Evolutionary conservation across 257 asterid genomes (phyloP), one percentile per base, ranked within the genome.

Genomic region (Verbena officinalis): DNA sequence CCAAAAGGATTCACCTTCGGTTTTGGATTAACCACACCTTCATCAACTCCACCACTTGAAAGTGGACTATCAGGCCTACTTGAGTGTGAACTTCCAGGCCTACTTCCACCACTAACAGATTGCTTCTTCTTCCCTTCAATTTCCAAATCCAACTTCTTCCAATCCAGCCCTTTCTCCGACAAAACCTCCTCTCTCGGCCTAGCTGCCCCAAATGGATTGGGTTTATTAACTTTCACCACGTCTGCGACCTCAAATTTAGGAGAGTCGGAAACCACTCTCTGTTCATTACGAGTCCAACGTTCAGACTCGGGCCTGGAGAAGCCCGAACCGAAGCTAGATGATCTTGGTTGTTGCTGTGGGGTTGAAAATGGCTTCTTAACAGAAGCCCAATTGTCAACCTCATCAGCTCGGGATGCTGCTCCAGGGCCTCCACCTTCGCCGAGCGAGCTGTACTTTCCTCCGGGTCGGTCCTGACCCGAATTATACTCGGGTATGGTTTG

Each of bases 131-230:
- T 84, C 20, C 50, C 85, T 49, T 83, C 98, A 59, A 79, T 81
- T 22, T 85, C 95, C 64, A 40, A 70, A 74, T 90, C 99, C 78
- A 88, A 7, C 72, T 88, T 90, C 75, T 86, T 94, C 96, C 96
- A 90, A 70, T 94, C 99, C 86, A 94, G 53, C 64, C 99, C 99
- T 68, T 94, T 94, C 77, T 86, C 96, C 0, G 97, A 95, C 83
- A 94, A 64, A 61, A 90, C 96, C 55, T 94, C 96, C 81, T 94
- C 99, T 70, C 99, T 73, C 1, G 99, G 97, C 86, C 99, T 81
- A 0, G 99, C 99, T 0, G 92, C 90, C 62, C 99, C 99, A 75
- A 94, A 94, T 1, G 99, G 99, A 68, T 80, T 94, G 16, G 96
- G 85, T 80, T 77, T 94, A 53, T 83, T 83, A 67, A 58, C 82